phyloP scores from a whole-genome alignment of 768 basidiomycete genomes.

The Termitomyces sp. region DNA sequence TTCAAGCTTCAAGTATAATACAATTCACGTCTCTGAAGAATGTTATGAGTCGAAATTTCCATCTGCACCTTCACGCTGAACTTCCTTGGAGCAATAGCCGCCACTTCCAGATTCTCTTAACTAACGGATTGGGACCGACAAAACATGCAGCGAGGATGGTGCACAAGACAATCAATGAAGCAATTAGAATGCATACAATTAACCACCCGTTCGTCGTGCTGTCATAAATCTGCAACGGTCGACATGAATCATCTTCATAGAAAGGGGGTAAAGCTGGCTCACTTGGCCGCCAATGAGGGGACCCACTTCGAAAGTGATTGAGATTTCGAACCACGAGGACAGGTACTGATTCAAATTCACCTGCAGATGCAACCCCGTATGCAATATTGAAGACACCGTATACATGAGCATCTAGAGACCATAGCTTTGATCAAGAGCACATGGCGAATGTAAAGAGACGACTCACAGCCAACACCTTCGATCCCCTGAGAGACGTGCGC shows the following conservation, averaged over 20 bases:
- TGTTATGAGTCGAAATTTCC: not conserved
- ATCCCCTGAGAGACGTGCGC: conserved; percentile 52
- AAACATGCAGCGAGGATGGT: conserved; percentile 37
- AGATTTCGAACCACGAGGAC: not conserved
- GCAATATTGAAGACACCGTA: conserved; percentile 73
- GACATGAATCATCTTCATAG: not conserved
- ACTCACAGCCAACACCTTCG: conserved; percentile 65
- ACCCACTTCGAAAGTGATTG: conserved; percentile 41
- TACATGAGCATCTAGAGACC: conserved; percentile 58
- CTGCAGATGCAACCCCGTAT: conserved; percentile 57
- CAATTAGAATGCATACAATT: conserved; percentile 45
- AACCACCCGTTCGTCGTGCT: conserved; percentile 54
- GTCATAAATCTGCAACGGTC: conserved; percentile 48
- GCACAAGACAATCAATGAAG: conserved; percentile 35
- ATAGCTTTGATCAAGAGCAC: not conserved
- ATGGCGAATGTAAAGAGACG: not conserved
- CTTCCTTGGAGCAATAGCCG: not conserved
- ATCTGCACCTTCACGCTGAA: not conserved
- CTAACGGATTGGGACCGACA: conserved; percentile 44
- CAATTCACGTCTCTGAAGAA: not conserved
- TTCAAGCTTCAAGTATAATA: not conserved
- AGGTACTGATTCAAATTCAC: conserved; percentile 30
- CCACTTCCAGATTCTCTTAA: conserved; percentile 11
- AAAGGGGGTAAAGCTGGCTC: conserved; percentile 1
- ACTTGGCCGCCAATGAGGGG: conserved; percentile 70